Percentiles rank a stretch among this genome's conserved stretches.
These are phyloP conservation scores for Fusarium mundagurra DNA, from an alignment of 2,329 filamentous ascomycete genomes.

Conservation along the genomic window DNA sequence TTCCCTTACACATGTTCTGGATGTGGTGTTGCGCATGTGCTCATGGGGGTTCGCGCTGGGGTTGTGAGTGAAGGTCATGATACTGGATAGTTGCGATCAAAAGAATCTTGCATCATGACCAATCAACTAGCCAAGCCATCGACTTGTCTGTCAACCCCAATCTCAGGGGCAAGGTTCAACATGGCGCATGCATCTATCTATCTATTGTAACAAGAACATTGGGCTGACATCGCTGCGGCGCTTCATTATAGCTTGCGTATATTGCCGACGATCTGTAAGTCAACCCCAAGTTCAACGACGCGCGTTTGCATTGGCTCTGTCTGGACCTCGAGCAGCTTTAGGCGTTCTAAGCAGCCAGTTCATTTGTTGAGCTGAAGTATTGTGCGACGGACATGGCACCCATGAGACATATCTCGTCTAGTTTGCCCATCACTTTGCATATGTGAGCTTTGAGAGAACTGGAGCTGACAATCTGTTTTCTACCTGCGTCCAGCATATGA, in stretches of 20 bases:
- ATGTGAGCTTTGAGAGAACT: slow-evolving; percentile 24
- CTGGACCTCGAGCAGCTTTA: slow-evolving; percentile 16
- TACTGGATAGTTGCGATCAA: slow-evolving; percentile 21
- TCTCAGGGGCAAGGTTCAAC: slow-evolving; percentile 6
- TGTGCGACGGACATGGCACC: slow-evolving; percentile 30
- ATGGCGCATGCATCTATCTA: slow-evolving; percentile 20
- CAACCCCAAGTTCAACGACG: slow-evolving; percentile 45
- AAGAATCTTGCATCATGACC: slow-evolving; percentile 13
- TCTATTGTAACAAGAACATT: slow-evolving; percentile 34
- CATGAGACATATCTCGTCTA: slow-evolving; percentile 13
- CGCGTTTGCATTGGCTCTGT: slow-evolving; percentile 34
- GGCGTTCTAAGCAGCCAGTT: slow-evolving; percentile 25
- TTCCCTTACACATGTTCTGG: neutral
- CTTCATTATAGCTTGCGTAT: slow-evolving; percentile 75
- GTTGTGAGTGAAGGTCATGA: slow-evolving; percentile 19
- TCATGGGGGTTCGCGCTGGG: neutral
- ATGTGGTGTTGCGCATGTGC: slow-evolving; percentile 8
- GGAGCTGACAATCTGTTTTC: slow-evolving; percentile 42
- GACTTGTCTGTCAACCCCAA: slow-evolving; percentile 18
- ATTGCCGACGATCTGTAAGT: slow-evolving; percentile 91
- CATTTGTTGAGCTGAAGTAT: slow-evolving; percentile 22
- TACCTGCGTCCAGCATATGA: slow-evolving; percentile 76
- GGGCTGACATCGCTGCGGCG: slow-evolving; percentile 48
- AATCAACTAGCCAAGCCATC: slow-evolving; percentile 20
- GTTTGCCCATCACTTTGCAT: slow-evolving; percentile 20